Conservation (phyloP, 495 filamentous ascomycete species). For the Parachaetomium inaequale region DNA sequence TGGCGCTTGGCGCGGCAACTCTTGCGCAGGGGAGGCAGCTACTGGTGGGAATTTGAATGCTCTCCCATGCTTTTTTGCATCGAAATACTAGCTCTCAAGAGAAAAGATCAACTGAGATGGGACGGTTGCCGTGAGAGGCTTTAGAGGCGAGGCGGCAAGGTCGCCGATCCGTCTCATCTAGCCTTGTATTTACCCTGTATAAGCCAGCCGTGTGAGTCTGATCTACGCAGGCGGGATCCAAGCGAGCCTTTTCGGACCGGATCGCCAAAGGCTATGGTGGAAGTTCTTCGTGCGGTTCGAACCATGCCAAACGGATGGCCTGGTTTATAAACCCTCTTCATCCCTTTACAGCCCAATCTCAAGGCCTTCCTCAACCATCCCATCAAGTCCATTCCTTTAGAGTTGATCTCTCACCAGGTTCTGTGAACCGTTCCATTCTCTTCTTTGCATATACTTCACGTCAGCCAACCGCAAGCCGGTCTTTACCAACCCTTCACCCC, state of each 20-base stretch:
- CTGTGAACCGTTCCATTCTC: conserved; percentile 20
- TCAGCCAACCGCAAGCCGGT: conserved; percentile 31
- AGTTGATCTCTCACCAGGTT: conserved; percentile 32
- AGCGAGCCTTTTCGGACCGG: neutral
- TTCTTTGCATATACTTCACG: conserved; percentile 21
- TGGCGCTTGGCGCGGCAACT: no score
- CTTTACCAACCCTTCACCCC: conserved; percentile 14
- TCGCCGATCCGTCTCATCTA: conserved; percentile 5
- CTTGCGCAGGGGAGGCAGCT: no score
- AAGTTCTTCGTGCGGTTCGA: neutral
- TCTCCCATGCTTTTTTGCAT: neutral
- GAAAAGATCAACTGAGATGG: neutral
- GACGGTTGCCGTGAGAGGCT: neutral
- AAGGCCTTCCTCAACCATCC: neutral
- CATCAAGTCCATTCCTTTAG: conserved; percentile 23
- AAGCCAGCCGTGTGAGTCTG: neutral
- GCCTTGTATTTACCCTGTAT: neutral
- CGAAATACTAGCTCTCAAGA: neutral
- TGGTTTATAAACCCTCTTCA: neutral
- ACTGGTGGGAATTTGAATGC: no score
- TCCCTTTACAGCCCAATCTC: neutral
- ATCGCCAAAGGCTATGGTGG: neutral
- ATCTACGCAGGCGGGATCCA: neutral
- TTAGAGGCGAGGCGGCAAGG: neutral
- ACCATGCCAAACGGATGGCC: neutral